Conservation (phyloP, 2,329 filamentous ascomycete genomes). For the Sclerotiophoma versabilis region DNA sequence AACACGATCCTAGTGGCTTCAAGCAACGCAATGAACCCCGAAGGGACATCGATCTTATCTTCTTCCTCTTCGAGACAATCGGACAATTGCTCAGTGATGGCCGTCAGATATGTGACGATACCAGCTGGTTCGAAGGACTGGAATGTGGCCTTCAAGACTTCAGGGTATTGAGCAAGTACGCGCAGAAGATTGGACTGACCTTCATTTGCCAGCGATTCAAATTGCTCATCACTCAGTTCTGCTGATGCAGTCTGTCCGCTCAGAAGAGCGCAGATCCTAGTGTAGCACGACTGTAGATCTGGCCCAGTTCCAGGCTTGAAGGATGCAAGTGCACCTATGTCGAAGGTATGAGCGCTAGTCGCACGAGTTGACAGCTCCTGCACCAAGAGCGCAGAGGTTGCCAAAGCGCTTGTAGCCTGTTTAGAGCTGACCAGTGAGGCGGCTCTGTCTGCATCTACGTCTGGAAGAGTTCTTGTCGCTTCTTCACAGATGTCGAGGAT, state of each 20-base stretch:
- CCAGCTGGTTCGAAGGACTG: conserved; percentile 37
- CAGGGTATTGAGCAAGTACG: conserved; percentile 41
- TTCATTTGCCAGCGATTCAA: conserved; percentile 31
- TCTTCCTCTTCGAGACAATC: conserved; percentile 32
- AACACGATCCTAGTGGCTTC: conserved; percentile 39
- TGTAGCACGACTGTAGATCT: conserved; percentile 42
- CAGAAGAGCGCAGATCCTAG: conserved; percentile 30
- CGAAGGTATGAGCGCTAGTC: conserved; percentile 34
- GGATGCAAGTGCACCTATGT: conserved; percentile 30
- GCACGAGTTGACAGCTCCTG: conserved; percentile 39
- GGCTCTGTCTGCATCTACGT: conserved; percentile 30
- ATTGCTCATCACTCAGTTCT: conserved; percentile 33
- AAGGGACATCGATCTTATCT: conserved; percentile 20
- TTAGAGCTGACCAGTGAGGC: conserved; percentile 25
- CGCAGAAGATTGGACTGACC: conserved; percentile 37
- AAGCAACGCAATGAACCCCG: conserved; percentile 33
- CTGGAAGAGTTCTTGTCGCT: conserved; percentile 23
- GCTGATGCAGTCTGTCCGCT: conserved; percentile 10
- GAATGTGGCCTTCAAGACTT: conserved; percentile 35
- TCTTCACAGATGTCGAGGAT: conserved; percentile 63
- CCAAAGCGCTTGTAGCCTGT: conserved; percentile 21
- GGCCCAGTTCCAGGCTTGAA: conserved; percentile 42
- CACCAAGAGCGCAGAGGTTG: conserved; percentile 32
- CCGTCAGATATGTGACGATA: conserved; percentile 39
- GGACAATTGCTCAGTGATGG: conserved; percentile 34